Conservation (phyloP, 78 protist genomes). For the Abeoforma whisleri region DNA sequence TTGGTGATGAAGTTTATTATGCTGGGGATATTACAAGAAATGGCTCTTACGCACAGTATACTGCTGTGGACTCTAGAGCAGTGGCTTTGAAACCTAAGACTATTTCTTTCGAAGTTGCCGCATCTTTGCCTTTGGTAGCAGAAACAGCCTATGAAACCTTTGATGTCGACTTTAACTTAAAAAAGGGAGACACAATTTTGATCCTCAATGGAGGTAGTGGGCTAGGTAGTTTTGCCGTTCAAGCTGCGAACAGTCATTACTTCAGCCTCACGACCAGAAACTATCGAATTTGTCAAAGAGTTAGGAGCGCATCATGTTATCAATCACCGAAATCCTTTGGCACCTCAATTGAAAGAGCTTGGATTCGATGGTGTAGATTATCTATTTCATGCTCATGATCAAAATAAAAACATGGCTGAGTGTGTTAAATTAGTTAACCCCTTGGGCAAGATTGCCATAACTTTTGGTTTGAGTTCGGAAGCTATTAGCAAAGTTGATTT, state of each 20-base stretch:
- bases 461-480: background rate
- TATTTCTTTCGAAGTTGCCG: background rate
- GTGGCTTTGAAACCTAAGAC: background rate
- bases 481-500: background rate
- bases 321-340: background rate
- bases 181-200: background rate
- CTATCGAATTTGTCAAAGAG: background rate
- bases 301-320: conserved; percentile 2
- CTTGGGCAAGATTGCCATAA: background rate
- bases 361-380: background rate
- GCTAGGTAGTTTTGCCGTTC: background rate
- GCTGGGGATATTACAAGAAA: background rate
- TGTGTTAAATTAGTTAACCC: background rate
- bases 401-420: background rate
- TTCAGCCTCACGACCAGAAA: conserved; percentile 7
- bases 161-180: background rate
- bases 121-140: background rate
- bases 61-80: background rate
- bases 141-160: background rate
- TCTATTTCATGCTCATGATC: background rate
- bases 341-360: background rate
- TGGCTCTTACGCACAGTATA: background rate
- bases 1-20: conserved; percentile 2
- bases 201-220: background rate
- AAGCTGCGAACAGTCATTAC: background rate